These are phyloP conservation scores for Dissophora ornata DNA, from an alignment of 192 early-diverging fungal species.

Conservation along the genomic window DNA sequence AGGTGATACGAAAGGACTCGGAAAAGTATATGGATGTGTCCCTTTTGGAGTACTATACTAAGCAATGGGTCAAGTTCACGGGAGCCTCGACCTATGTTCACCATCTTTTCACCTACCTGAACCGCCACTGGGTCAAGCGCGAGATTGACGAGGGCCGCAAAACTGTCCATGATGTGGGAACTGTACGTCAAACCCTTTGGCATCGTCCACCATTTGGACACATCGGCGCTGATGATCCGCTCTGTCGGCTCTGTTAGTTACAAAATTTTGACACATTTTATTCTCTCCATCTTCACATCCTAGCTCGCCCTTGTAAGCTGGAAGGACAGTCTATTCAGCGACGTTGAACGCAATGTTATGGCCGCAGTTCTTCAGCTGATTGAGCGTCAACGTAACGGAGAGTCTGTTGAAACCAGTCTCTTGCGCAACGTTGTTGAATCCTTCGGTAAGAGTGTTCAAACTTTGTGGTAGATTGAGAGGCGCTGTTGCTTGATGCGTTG, in stretches of 20 bases:
- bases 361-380: constrained; percentile 83
- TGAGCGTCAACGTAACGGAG: constrained; percentile 86
- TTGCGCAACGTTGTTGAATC: constrained; percentile 92
- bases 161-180: constrained; percentile 92
- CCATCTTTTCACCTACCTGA: constrained; percentile 94
- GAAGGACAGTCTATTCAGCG: constrained; percentile 82
- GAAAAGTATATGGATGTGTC: constrained; percentile 78
- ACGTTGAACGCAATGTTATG: constrained; percentile 77
- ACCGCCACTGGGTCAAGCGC: constrained; percentile 97
- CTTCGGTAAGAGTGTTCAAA: constrained; percentile 71
- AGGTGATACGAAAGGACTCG: constrained; percentile 67
- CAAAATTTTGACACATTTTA: no score
- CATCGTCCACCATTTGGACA: no score
- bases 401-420: constrained; percentile 86
- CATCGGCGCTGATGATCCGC: no score
- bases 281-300: not conserved
- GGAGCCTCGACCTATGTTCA: constrained; percentile 85
- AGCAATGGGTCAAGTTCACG: constrained; percentile 91
- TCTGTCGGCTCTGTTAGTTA: not conserved
- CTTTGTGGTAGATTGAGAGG: no score
- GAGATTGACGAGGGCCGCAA: constrained; percentile 94
- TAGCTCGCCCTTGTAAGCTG: constrained; percentile 88
- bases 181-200: constrained; percentile 65
- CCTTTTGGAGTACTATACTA: constrained; percentile 88
- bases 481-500: no score